Evolutionary conservation across 176 grass and related monocot genomes (phyloP).

Genomic region (Alloteropsis semialata): DNA sequence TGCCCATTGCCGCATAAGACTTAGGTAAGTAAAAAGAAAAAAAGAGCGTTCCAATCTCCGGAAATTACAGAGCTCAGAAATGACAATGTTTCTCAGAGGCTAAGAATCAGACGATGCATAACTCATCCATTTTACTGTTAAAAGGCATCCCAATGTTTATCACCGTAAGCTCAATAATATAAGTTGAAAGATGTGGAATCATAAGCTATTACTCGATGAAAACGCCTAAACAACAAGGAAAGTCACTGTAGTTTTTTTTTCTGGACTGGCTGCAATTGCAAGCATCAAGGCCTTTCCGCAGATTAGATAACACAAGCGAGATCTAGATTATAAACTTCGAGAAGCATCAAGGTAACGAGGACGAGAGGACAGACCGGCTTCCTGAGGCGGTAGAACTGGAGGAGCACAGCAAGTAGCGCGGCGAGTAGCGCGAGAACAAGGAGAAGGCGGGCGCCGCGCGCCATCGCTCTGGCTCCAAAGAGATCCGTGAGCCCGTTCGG

Average conservation of each 20-base stretch:
- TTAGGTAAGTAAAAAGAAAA: background rate
- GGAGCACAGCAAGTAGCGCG: conserved; percentile 40
- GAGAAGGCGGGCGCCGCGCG: conserved; percentile 38
- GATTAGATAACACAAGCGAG: background rate
- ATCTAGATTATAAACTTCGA: background rate
- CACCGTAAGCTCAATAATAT: background rate
- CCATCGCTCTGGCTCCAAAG: background rate
- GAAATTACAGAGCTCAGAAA: background rate
- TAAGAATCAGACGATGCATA: background rate
- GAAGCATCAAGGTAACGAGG: background rate
- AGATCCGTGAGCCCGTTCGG: conserved; percentile 7
- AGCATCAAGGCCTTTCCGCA: background rate
- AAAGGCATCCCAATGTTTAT: background rate
- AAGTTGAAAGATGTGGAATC: background rate
- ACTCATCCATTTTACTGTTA: background rate
- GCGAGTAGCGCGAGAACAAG: conserved; percentile 38
- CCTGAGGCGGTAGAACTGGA: conserved; percentile 54
- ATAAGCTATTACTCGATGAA: background rate
- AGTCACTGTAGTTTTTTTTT: background rate
- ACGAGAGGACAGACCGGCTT: conserved; percentile 46
- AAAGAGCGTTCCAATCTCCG: background rate
- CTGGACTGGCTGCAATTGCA: background rate
- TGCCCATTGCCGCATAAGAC: conserved; percentile 34
- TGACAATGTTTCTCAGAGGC: background rate
- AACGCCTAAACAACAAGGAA: background rate